Evolutionary conservation across 2,329 filamentous ascomycete species (phyloP).

Genomic region (Colletotrichum incanum): DNA sequence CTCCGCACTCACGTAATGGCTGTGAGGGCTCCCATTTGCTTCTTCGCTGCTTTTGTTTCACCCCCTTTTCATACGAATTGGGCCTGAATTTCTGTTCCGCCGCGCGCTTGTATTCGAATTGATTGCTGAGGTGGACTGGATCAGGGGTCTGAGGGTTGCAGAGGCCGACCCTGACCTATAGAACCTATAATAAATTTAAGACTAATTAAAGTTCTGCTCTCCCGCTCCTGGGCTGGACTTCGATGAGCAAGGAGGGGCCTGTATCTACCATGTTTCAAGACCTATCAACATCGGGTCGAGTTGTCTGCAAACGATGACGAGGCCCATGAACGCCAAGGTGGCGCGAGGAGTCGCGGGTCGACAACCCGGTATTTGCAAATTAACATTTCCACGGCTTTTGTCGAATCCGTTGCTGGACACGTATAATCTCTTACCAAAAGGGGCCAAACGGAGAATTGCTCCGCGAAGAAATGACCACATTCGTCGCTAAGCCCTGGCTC

Average conservation of each 20-base stretch:
- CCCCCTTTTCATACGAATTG: conserved; percentile 22
- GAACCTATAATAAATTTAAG: conserved; percentile 13
- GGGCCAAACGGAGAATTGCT: conserved; percentile 13
- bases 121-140: conserved; percentile 32
- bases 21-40: conserved; percentile 2
- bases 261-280: conserved; percentile 29
- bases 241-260: conserved; percentile 20
- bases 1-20: neutral
- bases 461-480: conserved; percentile 21
- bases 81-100: neutral
- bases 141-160: conserved; percentile 13
- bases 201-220: conserved; percentile 30
- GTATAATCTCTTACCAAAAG: conserved; percentile 2
- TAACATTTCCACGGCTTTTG: conserved; percentile 10
- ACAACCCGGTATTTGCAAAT: neutral
- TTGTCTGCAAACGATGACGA: conserved; percentile 9
- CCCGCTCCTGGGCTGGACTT: conserved; percentile 18
- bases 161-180: conserved; percentile 5
- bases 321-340: conserved; percentile 1
- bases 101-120: conserved; percentile 33
- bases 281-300: conserved; percentile 1
- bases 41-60: conserved; percentile 33
- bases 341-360: neutral
- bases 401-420: neutral
- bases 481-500: conserved; percentile 1